Evolutionary conservation across 1,139 yeast genomes (phyloP), one percentile per base, ranked within the genome.

Genomic region (Candida sanyaensis): DNA sequence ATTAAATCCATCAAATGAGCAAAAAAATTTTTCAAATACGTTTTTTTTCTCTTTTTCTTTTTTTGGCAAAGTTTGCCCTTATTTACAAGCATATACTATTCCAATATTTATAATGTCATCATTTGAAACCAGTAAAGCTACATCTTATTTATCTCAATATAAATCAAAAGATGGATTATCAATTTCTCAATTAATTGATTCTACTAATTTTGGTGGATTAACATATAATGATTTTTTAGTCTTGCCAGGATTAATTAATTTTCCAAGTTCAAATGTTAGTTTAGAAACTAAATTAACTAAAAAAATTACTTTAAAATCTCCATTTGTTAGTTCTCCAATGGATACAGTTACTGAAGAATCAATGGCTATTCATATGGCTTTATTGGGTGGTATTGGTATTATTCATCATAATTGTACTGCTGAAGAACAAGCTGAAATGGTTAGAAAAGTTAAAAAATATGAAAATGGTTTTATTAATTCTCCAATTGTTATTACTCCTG

Each of bases 371-470:
- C 86, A 91, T 75, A 92, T 93, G 97, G 98, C 99, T 59, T 82
- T 93, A 60, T 83, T 92, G 61, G 99, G 99, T 68, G 99, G 99
- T 73, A 91, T 93, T 69, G 99, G 99, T 82, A 89, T 95, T 64
- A 86, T 93, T 61, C 99, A 93, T 73, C 98, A 93, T 79, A 93
- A 93, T 80, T 92, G 97, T 76, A 70, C 96, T 51, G 80, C 96
- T 53, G 98, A 93, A 45, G 98, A 91, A 69, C 99, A 93, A 77
- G 99, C 99, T 53, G 97, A 84, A 59, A 93, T 93, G 99, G 99
- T 93, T 55, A 88, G 81, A 71, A 88, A 88, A 75, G 99, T 93
- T 59, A 93, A 93, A 81, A 91, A 88, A 73, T 93, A 78, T 74
- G 99, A 93, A 78, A 93, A 93, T 69, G 99, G 99, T 40, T 93